A percentile compares a stretch with the other conserved stretches of the same genome.
phyloP scores from a whole-genome alignment of 2,329 filamentous ascomycete genomes.

The Ambrosiella xylebori region DNA sequence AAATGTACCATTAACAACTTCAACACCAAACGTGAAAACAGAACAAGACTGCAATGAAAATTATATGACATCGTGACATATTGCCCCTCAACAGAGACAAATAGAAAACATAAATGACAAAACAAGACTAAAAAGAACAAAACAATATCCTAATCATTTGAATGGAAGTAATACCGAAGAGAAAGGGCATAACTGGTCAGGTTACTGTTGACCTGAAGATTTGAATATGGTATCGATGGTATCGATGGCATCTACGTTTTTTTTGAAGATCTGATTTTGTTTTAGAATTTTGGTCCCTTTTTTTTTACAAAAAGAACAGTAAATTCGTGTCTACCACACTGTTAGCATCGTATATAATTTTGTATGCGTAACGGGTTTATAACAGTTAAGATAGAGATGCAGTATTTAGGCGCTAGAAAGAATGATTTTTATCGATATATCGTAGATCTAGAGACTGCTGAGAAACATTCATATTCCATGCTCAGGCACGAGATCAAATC shows the following conservation, averaged over 20 bases:
- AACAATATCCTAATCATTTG: too few species aligned
- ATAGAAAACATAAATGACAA: background rate
- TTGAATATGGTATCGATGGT: background rate
- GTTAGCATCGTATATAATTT: constrained; percentile 4
- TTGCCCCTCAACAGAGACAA: background rate
- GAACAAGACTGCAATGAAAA: background rate
- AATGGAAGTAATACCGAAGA: too few species aligned
- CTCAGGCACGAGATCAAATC: too few species aligned
- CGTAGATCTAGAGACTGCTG: too few species aligned
- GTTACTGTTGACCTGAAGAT: too few species aligned
- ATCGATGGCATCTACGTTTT: background rate
- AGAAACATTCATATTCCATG: too few species aligned
- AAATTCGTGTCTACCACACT: constrained; percentile 38
- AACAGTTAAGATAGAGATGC: too few species aligned
- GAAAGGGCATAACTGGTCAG: too few species aligned
- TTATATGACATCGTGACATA: background rate
- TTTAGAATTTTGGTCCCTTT: background rate
- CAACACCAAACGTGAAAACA: background rate
- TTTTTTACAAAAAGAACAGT: constrained; percentile 41
- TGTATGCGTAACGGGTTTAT: too few species aligned
- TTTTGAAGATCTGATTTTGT: background rate
- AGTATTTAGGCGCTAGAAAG: too few species aligned
- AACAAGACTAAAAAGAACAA: too few species aligned
- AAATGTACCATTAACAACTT: background rate
- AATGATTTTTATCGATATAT: too few species aligned